Base-by-base conservation (phyloP, 2,329 filamentous ascomycete species). In the Fusarium fujikuroi region DNA sequence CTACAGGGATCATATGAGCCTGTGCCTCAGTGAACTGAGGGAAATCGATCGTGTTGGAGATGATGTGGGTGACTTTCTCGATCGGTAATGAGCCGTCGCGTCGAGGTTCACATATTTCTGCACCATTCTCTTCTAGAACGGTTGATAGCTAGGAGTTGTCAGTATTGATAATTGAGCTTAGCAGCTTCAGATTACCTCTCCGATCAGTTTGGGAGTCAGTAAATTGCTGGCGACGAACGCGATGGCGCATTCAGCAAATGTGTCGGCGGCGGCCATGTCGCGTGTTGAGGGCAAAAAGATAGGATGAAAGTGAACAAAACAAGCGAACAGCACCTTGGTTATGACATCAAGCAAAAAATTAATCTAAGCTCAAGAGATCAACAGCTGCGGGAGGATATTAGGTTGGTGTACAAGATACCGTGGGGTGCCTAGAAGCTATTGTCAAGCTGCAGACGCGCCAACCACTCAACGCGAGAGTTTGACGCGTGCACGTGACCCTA, bases 41-140 rank as follows among this genome's bases (percentile, higher is more conserved):
- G 76, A 99, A 99, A 80, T 99, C 95, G 82, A 94, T 93, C 2
- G 93, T 95, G 66, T 91, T 90, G 63, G 95, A 86, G 54, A 91
- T 79, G 70, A 91, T 87, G 76, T 90, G 89, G 28, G 88, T 88
- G 56, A 85, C 84, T 63, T 85, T 76, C 56, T 84, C 79, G 34
- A 90, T 83, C 3, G 83, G 82, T 19, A 89, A 79, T 19, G 84
- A 83, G 74, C 86, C 87, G 73, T 89, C 83, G 66, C 84, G 82
- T 66, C 83, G 82, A 18, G 84, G 84, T 50, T 86, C 82, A 70
- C 87, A 79, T 5, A 89, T 81, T 39, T 82, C 77, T 63, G 85
- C 88, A 73, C 88, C 88, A 83, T 88, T 85, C 18, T 86, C 84
- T 65, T 80, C 71, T 37, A 88, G 80, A 4, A 84, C 81, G 4